Evolutionary conservation across 1,284 basidiomycete species (phyloP), one percentile per base, ranked within the genome.

Genomic region (Apiotrichum akiyoshidainum): DNA sequence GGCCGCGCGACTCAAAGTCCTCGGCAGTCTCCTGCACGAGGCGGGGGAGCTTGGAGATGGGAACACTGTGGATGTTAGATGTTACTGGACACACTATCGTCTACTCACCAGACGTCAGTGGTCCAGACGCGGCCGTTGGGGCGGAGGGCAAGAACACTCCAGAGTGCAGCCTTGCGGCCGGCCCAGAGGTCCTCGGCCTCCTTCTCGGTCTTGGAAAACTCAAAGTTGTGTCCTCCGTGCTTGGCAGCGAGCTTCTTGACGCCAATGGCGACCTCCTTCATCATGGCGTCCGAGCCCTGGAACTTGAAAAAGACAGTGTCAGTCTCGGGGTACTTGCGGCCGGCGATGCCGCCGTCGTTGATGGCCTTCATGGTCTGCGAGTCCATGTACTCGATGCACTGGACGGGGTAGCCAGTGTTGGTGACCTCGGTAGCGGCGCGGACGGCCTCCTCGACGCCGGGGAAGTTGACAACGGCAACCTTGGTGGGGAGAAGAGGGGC

Each of bases 261-360:
- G 13, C 84, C 80, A 21, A 79, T 79, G 1, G 86, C 84, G 0
- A 86, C 85, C 65, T 90, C 86, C 12, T 81, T 70, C 60, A 90
- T 82, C 5, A 87, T 81, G 5, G 79, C 79, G 5, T 81, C 74
- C 1, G 86, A 83, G 68, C 89, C 90, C 73, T 92, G 89, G 70
- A 94, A 86, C 76, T 94, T 94, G 82, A 94, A 87, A 81, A 92
- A 92, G 14, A 94, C 81, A 34, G 84, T 84, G 69, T 91, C 89
- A 52, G 81, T 81, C 63, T 86, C 86, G 1, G 84, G 84, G 79
- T 86, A 91, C 60, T 81, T 82, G 26, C 81, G 83, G 33, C 70
- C 72, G 0, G 71, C 67, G 45, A 82, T 74, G 46, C 87, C 86
- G 61, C 82, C 84, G 41, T 80, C 70, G 75, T 91, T 90, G 60